Conservation (phyloP, 352 stramenopile genomes). For the Discostella stelligera region DNA sequence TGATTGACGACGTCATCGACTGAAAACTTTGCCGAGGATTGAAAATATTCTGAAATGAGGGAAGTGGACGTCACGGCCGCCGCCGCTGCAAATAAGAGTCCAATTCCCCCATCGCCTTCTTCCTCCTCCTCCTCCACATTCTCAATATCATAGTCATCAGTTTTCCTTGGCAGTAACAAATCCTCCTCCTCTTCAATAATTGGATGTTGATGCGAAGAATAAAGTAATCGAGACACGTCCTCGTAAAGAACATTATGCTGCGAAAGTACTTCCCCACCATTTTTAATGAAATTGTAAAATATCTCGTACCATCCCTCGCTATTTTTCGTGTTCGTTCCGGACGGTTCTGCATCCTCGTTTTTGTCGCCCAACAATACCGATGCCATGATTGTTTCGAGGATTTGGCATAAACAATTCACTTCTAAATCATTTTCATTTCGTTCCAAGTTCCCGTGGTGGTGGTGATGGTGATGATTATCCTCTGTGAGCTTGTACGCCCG, state of each 20-base stretch:
- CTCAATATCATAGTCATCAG: not conserved
- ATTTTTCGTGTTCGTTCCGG: not conserved
- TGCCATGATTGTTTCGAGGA: conserved; percentile 5
- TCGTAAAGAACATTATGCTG: not conserved
- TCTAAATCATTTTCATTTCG: not conserved
- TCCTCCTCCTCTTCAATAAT: not conserved
- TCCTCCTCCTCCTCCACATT: conserved; percentile 4
- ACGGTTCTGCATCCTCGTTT: not conserved
- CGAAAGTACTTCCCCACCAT: not conserved
- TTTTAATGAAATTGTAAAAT: conserved; percentile 11
- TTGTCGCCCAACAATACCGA: conserved; percentile 2
- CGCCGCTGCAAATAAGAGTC: not conserved
- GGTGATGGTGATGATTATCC: not conserved
- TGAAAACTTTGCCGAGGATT: not conserved
- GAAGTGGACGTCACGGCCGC: not conserved
- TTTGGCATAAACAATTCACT: not conserved
- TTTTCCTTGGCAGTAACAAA: not conserved
- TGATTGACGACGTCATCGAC: not conserved
- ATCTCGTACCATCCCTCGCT: not conserved
- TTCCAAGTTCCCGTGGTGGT: conserved; percentile 12
- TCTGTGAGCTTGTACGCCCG: not conserved
- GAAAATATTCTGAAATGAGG: not conserved
- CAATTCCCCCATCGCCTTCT: not conserved
- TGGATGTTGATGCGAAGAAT: not conserved
- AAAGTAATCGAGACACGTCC: not conserved